A percentile compares a stretch with the other conserved stretches of the same genome.
phyloP scores from a whole-genome alignment of 768 basidiomycete species.

The Hortiboletus campestris region DNA sequence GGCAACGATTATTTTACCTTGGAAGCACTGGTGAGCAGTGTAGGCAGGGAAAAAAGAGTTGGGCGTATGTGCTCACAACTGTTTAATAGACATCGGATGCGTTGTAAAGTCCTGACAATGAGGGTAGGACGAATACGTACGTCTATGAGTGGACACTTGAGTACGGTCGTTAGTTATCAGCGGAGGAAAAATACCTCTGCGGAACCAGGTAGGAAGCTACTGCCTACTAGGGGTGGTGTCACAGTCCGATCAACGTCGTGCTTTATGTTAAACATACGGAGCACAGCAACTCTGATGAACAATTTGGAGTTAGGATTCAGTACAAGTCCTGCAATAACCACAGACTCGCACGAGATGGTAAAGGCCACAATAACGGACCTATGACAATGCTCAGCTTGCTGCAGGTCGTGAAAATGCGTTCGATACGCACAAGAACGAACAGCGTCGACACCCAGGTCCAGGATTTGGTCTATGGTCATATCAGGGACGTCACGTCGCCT shows the following conservation, averaged over 20 bases:
- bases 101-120: neutral
- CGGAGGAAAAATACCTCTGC: neutral
- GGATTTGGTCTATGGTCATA: neutral
- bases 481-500: neutral
- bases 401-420: neutral
- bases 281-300: neutral
- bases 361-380: conserved; percentile 14
- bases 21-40: neutral
- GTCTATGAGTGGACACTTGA: neutral
- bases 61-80: neutral
- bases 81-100: neutral
- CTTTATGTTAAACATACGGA: neutral
- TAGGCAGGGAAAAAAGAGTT: neutral
- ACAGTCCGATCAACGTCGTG: neutral
- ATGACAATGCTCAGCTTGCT: neutral
- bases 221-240: neutral
- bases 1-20: neutral
- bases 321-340: neutral
- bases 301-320: neutral
- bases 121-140: neutral
- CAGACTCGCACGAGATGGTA: neutral
- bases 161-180: neutral
- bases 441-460: conserved; percentile 6
- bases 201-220: neutral
- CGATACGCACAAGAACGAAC: conserved; percentile 6